A percentile compares a stretch with the other conserved stretches of the same genome.
Conservation (phyloP, 176 grass and related monocot genomes). For the Triticum urartu region DNA sequence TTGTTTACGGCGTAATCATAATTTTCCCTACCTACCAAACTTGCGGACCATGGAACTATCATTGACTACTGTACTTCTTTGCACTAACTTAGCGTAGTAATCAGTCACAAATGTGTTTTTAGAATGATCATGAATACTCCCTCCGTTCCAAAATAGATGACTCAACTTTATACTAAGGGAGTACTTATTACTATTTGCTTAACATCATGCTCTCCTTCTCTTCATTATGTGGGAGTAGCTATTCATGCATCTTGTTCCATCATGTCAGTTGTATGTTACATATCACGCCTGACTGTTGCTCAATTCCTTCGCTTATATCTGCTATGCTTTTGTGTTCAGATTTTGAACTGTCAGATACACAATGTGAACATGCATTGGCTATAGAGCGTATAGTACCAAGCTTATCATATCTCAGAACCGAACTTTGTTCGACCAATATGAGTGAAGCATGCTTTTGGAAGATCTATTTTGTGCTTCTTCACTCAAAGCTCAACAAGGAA, state of each 20-base stretch:
- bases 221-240: conserved; percentile 4
- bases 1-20: not conserved
- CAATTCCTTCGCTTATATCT: conserved; percentile 24
- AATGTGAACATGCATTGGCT: conserved; percentile 60
- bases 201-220: not conserved
- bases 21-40: not conserved
- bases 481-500: conserved; percentile 56
- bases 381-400: conserved; percentile 60
- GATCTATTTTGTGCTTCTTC: conserved; percentile 81
- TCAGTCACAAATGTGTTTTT: conserved; percentile 16
- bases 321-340: conserved; percentile 34
- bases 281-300: not conserved
- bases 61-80: not conserved
- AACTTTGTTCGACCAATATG: conserved; percentile 67
- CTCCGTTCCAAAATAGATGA: too few species aligned
- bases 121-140: not conserved
- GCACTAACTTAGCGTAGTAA: not conserved
- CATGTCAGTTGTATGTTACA: not conserved
- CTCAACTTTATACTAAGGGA: too few species aligned
- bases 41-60: not conserved
- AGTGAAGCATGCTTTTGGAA: conserved; percentile 80
- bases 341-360: conserved; percentile 71
- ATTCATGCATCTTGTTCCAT: conserved; percentile 2
- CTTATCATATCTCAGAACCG: conserved; percentile 54
- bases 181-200: not conserved